Evolutionary conservation across 2,329 filamentous ascomycete species (phyloP), one percentile per base, ranked within the genome.

Genomic region (Penicillium sp.): DNA sequence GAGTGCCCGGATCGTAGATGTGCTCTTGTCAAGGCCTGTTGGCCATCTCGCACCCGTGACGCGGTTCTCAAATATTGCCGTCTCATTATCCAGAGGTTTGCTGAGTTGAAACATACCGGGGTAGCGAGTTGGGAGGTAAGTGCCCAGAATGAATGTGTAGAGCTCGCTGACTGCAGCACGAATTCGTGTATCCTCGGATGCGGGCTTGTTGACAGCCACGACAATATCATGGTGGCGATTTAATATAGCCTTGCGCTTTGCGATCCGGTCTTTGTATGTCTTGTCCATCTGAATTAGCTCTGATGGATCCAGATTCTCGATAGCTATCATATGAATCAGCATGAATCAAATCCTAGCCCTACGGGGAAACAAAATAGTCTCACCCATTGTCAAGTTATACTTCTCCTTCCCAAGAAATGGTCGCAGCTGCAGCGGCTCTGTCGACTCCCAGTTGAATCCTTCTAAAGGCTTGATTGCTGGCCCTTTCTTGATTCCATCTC

Each of bases 361-460:
- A 57, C 26, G 21, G 5, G 18, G 26, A 4, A 13, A 11, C 5
- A 18, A 18, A 16, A 40, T 54, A 21, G 19, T 59, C 71, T 57
- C 70, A 85, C 84, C 81, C 85, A 87, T 87, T 5, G 84, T 86
- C 47, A 87, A 68, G 64, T 87, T 79, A 64, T 84, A 87, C 61
- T 81, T 85, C 5, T 82, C 78, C 66, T 81, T 85, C 5, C 82
- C 79, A 67, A 84, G 86, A 69, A 86, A 86, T 0, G 82, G 81
- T 13, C 84, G 75, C 10, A 84, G 66, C 52, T 82, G 77, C 33
- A 84, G 64, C 0, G 83, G 84, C 52, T 80, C 75, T 28, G 77
- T 80, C 0, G 69, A 74, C 48, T 74, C 64, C 77, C 82, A 81
- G 54, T 83, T 69, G 59, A 87, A 83, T 51, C 77, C 67, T 2